These are phyloP conservation scores for Dissophora ornata DNA, from an alignment of 192 early-diverging fungal genomes.

Conservation along the genomic window DNA sequence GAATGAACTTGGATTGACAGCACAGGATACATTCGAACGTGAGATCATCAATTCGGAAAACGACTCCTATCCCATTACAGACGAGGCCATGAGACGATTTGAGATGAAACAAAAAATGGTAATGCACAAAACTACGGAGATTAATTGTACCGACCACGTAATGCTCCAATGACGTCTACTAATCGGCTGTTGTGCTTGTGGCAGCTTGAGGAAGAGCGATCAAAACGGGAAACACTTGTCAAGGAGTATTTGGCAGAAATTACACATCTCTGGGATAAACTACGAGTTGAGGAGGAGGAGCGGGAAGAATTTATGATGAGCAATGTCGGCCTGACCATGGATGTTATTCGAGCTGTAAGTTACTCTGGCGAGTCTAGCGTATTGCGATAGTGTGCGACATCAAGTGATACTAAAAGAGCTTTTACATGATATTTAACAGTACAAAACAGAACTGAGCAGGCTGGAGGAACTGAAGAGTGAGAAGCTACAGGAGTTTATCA, in stretches of 20 bases:
- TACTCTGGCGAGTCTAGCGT: too few species aligned
- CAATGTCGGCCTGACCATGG: constrained; percentile 23
- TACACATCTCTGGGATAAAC: constrained; percentile 35
- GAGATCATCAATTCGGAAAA: constrained; percentile 17
- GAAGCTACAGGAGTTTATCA: constrained; percentile 57
- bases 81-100: constrained; percentile 30
- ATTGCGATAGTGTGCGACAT: not conserved
- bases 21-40: constrained; percentile 32
- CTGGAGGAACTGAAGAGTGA: constrained; percentile 54
- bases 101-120: constrained; percentile 34
- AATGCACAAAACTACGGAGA: not conserved
- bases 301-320: constrained; percentile 26
- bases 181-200: not conserved
- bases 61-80: constrained; percentile 12
- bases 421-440: too few species aligned
- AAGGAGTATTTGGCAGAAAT: constrained; percentile 30
- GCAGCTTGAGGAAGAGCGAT: constrained; percentile 39
- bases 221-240: constrained; percentile 20
- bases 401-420: too few species aligned
- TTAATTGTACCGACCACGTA: not conserved
- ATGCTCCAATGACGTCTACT: not conserved
- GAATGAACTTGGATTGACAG: constrained; percentile 32
- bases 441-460: constrained; percentile 54
- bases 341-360: constrained; percentile 36
- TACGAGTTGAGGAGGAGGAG: constrained; percentile 33